Evolutionary conservation across 768 basidiomycete genomes (phyloP), one percentile per base, ranked within the genome.

Genomic region (Phallus indusiatus): DNA sequence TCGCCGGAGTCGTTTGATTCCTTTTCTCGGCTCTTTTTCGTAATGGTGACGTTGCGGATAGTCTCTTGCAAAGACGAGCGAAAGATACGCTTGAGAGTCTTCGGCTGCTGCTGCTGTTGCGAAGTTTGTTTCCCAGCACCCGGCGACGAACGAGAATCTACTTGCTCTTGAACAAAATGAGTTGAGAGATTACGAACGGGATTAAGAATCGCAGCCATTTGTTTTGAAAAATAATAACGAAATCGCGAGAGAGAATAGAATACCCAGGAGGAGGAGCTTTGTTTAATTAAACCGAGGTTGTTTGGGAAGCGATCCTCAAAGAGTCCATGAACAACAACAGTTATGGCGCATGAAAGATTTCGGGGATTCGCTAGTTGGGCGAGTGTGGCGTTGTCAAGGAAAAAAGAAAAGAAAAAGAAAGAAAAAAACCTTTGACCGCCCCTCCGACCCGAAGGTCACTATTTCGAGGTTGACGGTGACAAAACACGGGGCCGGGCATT

Each of bases 41-140:
- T 11, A 4, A 42, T 2, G 12, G 42, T 42, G 20, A 59, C 57
- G 36, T 51, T 49, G 16, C 57, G 48, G 22, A 59, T 33, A 5
- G 57, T 59, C 52, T 59, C 57, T 37, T 59, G 57, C 49, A 59
- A 20, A 6, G 57, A 59, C 16, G 50, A 51, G 49, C 57, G 57
- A 17, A 59, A 59, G 22, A 35, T 59, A 20, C 57, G 48, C 10
- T 52, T 59, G 49, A 53, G 47, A 2, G 50, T 37, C 36, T 36
- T 59, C 12, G 57, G 48, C 17, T 36, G n/a, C n/a, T n/a, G n/a
- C n/a, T n/a, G n/a, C n/a, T n/a, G n/a, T n/a, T n/a, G 57, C 10
- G 57, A 28, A 16, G 48, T 11, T 18, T 17, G 2, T 18, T 47
- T 28, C 16, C 47, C 50, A 33, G 57, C 22, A 36, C 47, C 50